These are phyloP conservation scores for Amphicarpaea edgeworthii DNA, from an alignment of 306 rosid genomes.

Conservation along the genomic window DNA sequence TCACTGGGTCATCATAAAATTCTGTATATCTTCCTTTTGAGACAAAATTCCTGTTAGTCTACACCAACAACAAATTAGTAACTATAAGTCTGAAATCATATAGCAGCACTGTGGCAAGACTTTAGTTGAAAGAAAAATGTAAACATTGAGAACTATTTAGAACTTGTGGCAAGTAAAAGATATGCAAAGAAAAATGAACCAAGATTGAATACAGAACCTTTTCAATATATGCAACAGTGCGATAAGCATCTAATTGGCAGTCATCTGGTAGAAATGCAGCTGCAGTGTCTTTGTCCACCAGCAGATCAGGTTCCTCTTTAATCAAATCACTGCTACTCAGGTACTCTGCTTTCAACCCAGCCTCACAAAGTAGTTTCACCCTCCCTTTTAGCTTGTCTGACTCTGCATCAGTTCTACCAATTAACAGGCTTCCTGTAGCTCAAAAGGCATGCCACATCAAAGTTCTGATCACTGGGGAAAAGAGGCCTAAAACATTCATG, in stretches of 20 bases:
- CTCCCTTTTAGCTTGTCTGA: slow-evolving; percentile 63
- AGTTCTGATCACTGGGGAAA: neutral
- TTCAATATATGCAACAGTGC: slow-evolving; percentile 64
- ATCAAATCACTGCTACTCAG: slow-evolving; percentile 67
- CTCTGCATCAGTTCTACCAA: slow-evolving; percentile 71
- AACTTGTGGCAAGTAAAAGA: slow-evolving; percentile 33
- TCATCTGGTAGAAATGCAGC: slow-evolving; percentile 89
- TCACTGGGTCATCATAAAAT: slow-evolving; percentile 82
- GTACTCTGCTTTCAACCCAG: slow-evolving; percentile 79
- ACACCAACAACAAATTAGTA: slow-evolving; percentile 23
- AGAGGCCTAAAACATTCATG: neutral
- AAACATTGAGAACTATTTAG: neutral
- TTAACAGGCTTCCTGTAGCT: slow-evolving; percentile 77
- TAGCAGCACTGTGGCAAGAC: slow-evolving; percentile 19
- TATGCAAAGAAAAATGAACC: neutral
- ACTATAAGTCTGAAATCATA: slow-evolving; percentile 21
- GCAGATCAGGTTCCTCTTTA: slow-evolving; percentile 73
- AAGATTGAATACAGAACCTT: slow-evolving; percentile 60
- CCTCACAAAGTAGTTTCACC: slow-evolving; percentile 65
- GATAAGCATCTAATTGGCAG: slow-evolving; percentile 85
- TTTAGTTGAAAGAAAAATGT: neutral
- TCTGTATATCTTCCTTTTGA: slow-evolving; percentile 77
- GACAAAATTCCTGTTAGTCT: slow-evolving; percentile 73
- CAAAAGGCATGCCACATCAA: slow-evolving; percentile 19
- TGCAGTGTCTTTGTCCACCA: slow-evolving; percentile 62